Evolutionary conservation across 306 rosid species (phyloP).

Genomic region (Sesbania bispinosa): DNA sequence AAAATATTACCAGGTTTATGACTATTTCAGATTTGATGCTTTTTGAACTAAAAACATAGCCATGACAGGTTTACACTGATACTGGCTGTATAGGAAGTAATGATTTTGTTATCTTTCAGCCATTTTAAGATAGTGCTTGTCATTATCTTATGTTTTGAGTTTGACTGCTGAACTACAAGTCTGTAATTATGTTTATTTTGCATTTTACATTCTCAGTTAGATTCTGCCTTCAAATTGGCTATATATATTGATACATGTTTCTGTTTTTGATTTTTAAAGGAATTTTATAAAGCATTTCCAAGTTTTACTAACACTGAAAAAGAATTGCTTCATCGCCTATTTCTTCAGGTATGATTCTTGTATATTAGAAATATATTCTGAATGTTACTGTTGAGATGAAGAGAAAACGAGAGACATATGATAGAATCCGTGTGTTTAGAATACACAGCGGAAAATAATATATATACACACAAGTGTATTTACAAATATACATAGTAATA

Average conservation of each 20-base stretch:
- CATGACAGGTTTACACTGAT: neutral
- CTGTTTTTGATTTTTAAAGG: conserved; percentile 33
- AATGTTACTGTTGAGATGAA: no score
- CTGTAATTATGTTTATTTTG: conserved; percentile 1
- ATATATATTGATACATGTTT: conserved; percentile 14
- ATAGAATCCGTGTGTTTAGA: no score
- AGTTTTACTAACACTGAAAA: conserved; percentile 51
- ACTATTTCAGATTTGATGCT: neutral
- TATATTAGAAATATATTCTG: conserved; percentile 5
- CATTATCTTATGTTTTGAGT: neutral
- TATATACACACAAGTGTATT: no score
- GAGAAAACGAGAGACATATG: no score
- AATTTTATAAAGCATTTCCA: conserved; percentile 55
- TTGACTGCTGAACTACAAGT: neutral
- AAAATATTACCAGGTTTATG: neutral
- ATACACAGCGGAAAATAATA: no score
- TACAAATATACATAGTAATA: no score
- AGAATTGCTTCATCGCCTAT: conserved; percentile 59
- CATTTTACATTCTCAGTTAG: neutral
- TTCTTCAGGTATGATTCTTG: conserved; percentile 54
- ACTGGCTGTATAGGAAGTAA: neutral
- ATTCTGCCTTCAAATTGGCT: conserved; percentile 9
- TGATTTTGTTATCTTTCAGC: neutral
- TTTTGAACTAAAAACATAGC: neutral
- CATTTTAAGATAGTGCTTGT: neutral